A percentile compares a stretch with the other conserved stretches of the same genome.
These are phyloP conservation scores for Cydonia oblonga DNA, from an alignment of 331 rosid genomes.

Conservation along the genomic window DNA sequence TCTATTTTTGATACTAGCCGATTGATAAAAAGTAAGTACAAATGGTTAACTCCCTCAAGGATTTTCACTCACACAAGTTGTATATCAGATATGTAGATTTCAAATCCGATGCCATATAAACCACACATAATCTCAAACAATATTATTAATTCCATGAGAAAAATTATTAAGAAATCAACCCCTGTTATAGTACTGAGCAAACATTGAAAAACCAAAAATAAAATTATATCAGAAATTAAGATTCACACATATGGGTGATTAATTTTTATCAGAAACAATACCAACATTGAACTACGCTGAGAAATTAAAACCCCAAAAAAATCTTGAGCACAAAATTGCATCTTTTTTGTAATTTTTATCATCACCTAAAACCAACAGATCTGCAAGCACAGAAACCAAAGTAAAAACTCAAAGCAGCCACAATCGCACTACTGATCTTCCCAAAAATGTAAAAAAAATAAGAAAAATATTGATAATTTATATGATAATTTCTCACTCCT, in stretches of 20 bases:
- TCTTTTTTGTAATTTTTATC: neutral
- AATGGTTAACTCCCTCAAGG: neutral
- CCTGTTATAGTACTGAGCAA: neutral
- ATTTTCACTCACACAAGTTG: neutral
- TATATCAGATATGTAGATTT: no score
- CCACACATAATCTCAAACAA: neutral
- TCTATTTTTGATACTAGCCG: neutral
- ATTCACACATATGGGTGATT: neutral
- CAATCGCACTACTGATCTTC: neutral
- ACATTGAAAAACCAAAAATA: neutral
- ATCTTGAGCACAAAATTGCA: neutral
- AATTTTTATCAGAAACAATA: neutral
- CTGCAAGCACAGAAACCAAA: neutral
- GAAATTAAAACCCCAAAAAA: neutral
- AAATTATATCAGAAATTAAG: neutral
- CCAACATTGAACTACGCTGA: neutral
- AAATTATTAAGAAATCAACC: neutral
- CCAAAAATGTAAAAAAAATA: neutral
- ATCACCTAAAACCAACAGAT: neutral
- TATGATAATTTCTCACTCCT: neutral
- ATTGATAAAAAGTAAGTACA: neutral
- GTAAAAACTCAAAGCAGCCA: neutral
- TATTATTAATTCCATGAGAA: no score
- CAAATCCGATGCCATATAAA: neutral
- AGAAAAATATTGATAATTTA: neutral